These are phyloP conservation scores for Nakazawaea pomicola DNA, from an alignment of 805 yeast genomes.

Conservation along the genomic window DNA sequence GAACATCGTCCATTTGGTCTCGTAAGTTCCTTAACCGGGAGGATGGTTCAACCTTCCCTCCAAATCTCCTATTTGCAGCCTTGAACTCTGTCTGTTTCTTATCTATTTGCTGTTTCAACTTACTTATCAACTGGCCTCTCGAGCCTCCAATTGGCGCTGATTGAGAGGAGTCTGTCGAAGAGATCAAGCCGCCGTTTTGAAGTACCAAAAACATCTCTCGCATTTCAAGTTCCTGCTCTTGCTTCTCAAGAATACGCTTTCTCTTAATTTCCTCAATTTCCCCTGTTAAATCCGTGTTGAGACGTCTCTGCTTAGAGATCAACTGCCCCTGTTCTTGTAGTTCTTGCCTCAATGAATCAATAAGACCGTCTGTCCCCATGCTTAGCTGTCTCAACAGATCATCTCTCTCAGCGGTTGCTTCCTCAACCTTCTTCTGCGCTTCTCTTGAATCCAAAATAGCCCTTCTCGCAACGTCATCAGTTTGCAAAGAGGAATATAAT, in stretches of 20 bases:
- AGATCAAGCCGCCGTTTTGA: conserved; percentile 32
- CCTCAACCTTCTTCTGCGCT: conserved; percentile 32
- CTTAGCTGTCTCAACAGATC: conserved; percentile 22
- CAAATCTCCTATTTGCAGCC: conserved; percentile 20
- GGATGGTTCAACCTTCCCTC: conserved; percentile 67
- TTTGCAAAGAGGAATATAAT: conserved; percentile 64
- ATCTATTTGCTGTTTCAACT: conserved; percentile 40
- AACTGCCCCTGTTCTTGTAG: conserved; percentile 59
- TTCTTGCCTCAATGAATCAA: conserved; percentile 55
- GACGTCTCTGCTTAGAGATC: conserved; percentile 52
- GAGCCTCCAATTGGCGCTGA: conserved; percentile 15
- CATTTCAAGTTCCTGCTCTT: conserved; percentile 72
- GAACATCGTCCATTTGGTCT: conserved; percentile 80
- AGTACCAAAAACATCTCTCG: conserved; percentile 64
- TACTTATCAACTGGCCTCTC: conserved; percentile 29
- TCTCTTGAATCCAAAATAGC: conserved; percentile 48
- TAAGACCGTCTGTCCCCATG: conserved; percentile 73
- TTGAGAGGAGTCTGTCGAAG: conserved; percentile 27
- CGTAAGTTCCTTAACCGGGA: conserved; percentile 68
- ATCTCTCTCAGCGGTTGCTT: conserved; percentile 39
- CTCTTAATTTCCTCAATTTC: conserved; percentile 63
- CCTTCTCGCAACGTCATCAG: conserved; percentile 80
- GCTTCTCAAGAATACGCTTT: conserved; percentile 58
- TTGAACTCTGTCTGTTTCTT: conserved; percentile 38
- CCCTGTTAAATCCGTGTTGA: conserved; percentile 52